Conservation (phyloP, 192 early-diverging fungal species). For the Geosiphon pyriformis region DNA sequence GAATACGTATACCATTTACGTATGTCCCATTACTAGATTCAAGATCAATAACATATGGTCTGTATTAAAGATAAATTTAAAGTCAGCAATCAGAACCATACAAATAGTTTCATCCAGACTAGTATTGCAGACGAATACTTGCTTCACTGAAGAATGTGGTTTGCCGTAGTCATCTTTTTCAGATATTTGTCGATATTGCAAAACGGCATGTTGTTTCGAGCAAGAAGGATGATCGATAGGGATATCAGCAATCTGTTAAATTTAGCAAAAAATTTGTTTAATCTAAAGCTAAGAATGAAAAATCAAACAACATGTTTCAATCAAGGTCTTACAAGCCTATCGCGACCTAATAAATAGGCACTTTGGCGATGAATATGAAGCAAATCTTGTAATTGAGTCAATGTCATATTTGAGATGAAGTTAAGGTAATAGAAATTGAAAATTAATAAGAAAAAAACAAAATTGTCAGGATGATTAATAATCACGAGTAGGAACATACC, state of each 20-base stretch:
- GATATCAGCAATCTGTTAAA: conserved; percentile 71
- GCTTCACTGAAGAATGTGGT: conserved; percentile 49
- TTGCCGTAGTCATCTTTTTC: conserved; percentile 45
- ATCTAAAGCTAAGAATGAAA: conserved; percentile 19
- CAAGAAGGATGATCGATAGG: conserved; percentile 94
- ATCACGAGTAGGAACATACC: conserved; percentile 38
- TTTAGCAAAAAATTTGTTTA: too few species aligned
- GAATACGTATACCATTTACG: conserved; percentile 75
- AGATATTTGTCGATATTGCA: conserved; percentile 76
- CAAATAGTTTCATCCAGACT: conserved; percentile 1
- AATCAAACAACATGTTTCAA: background rate
- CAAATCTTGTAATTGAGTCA: conserved; percentile 51
- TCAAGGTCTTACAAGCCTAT: conserved; percentile 56
- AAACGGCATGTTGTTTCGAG: conserved; percentile 89
- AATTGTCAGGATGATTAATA: background rate
- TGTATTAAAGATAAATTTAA: conserved; percentile 25
- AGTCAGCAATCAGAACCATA: background rate
- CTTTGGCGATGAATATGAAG: conserved; percentile 81
- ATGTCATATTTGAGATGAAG: background rate
- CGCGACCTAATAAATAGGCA: conserved; percentile 82
- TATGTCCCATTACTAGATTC: conserved; percentile 88
- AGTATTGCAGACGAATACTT: conserved; percentile 18
- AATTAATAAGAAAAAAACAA: too few species aligned
- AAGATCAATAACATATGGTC: conserved; percentile 91
- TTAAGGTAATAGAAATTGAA: background rate